Evolutionary conservation across 139 green algal species (phyloP), one percentile per base, ranked within the genome.

Genomic region (Auxenochlorella pyrenoidosa): DNA sequence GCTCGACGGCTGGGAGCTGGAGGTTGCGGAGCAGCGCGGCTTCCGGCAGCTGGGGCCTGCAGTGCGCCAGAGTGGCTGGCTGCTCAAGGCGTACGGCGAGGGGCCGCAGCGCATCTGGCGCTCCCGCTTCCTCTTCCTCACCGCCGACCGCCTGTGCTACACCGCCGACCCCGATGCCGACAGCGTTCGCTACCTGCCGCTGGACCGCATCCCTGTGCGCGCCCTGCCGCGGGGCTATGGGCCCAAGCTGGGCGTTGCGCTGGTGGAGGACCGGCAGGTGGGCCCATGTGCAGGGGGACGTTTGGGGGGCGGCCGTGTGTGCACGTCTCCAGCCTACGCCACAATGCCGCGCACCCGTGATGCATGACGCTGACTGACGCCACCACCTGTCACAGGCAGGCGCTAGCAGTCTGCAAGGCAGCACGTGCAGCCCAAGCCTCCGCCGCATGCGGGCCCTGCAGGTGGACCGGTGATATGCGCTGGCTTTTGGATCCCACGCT

Each of bases 151-250:
- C 10, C 83, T 91, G 65, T 91, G 89, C 85, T 90, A 91, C 47
- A 78, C 89, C 16, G 36, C 79, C 44, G 78, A 82, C 66, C 86
- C 86, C 1, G 76, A 40, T 36, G 60, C 40, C 3, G 60, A 60
- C 13, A 32, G 86, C 21, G 75, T 83, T 19, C 86, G 86, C 10
- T 91, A 90, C 86, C 54, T 91, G 30, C 86, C 89, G 15, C 68
- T 91, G 54, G 89, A 91, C 75, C 80, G 89, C 75, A 90, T 91
- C 60, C 86, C 89, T 19, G 86, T 91, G 21, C 81, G 89, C 21
- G 79, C 89, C 1, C 44, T 91, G 51, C 89, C 89, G 8, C 59
- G 89, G 15, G 86, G 86, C 22, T 91, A 91, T 59, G 86, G 81
- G 19, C 89, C 89, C 19, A 82, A 88, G 51, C 87, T 91, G 72